A percentile compares a stretch with the other conserved stretches of the same genome.
Conservation (phyloP, 805 yeast species). For the Isabelozyma gotoi region DNA sequence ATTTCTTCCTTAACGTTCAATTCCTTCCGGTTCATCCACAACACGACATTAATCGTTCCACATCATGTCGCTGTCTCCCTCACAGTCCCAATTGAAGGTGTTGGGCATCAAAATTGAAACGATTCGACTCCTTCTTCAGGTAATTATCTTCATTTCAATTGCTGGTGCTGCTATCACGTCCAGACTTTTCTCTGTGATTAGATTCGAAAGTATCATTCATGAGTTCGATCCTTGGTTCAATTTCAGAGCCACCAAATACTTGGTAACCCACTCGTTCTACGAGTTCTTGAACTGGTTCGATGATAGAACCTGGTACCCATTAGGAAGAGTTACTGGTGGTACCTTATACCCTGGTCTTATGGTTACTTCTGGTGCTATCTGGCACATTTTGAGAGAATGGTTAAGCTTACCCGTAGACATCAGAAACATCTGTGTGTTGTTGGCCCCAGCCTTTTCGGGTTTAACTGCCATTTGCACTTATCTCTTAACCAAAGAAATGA, state of each 20-base stretch:
- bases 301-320: slow-evolving; percentile 98
- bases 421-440: slow-evolving; percentile 90
- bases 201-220: slow-evolving; percentile 95
- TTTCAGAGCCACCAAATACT: slow-evolving; percentile 91
- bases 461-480: slow-evolving; percentile 89
- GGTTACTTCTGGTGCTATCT: slow-evolving; percentile 94
- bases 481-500: slow-evolving; percentile 83
- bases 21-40: slow-evolving; percentile 1
- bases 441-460: slow-evolving; percentile 96
- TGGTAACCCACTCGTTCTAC: slow-evolving; percentile 80
- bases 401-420: slow-evolving; percentile 86
- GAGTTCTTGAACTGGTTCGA: slow-evolving; percentile 98
- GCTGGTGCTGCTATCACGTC: slow-evolving; percentile 92
- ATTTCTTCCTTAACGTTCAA: not conserved
- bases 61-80: not conserved
- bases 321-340: slow-evolving; percentile 99
- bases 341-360: slow-evolving; percentile 96
- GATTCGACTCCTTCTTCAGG: slow-evolving; percentile 51
- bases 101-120: slow-evolving; percentile 35
- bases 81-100: slow-evolving; percentile 22
- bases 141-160: slow-evolving; percentile 68
- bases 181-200: slow-evolving; percentile 91
- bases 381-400: slow-evolving; percentile 62
- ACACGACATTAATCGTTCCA: not conserved
- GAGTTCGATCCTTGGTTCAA: slow-evolving; percentile 98